Evolutionary conservation across 805 yeast genomes (phyloP).

Genomic region (Pichia pseudocactophila): DNA sequence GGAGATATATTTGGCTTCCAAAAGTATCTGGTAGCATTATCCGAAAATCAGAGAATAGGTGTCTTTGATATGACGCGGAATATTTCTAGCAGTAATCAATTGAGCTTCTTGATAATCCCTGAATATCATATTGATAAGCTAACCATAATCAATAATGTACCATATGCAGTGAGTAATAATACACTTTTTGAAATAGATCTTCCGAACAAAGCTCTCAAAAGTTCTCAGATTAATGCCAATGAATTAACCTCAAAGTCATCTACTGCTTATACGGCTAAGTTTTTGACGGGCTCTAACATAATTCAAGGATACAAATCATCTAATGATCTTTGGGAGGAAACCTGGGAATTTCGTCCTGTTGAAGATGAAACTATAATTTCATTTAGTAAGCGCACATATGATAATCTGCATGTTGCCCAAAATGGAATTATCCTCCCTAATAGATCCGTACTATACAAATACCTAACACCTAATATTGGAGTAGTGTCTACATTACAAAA

Average conservation of each 20-base stretch:
- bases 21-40: conserved; percentile 34
- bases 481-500: conserved; percentile 13
- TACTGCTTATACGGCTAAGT: no score
- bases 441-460: conserved; percentile 74
- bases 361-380: conserved; percentile 35
- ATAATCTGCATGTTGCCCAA: conserved; percentile 39
- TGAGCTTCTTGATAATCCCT: background rate
- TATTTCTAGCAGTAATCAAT: background rate
- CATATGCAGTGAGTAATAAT: no score
- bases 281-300: no score
- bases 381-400: conserved; percentile 31
- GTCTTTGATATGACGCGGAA: conserved; percentile 35
- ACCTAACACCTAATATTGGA: conserved; percentile 62
- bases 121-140: no score
- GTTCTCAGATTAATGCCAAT: no score
- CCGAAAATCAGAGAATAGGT: conserved; percentile 32
- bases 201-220: background rate
- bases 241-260: no score
- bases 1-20: conserved; percentile 36
- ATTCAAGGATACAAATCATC: background rate
- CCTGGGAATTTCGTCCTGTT: conserved; percentile 16
- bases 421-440: conserved; percentile 63
- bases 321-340: background rate
- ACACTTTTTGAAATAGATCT: conserved; percentile 3
- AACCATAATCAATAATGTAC: no score